Evolutionary conservation across 495 filamentous ascomycete genomes (phyloP).

Genomic region (Xylaria castorea): DNA sequence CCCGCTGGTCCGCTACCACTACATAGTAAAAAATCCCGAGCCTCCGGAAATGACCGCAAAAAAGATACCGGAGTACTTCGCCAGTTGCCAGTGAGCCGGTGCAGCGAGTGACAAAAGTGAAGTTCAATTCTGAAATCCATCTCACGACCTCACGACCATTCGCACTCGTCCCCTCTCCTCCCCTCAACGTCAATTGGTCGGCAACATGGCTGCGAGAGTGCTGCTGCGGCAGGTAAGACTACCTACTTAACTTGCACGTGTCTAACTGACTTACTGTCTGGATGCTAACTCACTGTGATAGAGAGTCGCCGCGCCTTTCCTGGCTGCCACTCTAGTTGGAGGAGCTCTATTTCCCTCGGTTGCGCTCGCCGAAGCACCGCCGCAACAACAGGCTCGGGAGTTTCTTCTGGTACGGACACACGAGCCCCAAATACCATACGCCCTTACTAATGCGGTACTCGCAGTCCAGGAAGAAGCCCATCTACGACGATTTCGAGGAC

Average conservation of each 20-base stretch:
- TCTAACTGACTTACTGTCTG: slow-evolving; percentile 1
- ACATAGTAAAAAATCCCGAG: slow-evolving; percentile 19
- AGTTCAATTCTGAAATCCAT: slow-evolving; percentile 25
- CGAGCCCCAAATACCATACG: slow-evolving; percentile 19
- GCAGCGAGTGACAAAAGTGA: slow-evolving; percentile 9
- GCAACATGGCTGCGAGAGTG: slow-evolving; percentile 60
- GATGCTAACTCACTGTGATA: slow-evolving; percentile 32
- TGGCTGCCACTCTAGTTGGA: slow-evolving; percentile 54
- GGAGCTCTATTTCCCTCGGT: slow-evolving; percentile 52
- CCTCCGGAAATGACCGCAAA: slow-evolving; percentile 33
- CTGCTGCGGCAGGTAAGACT: slow-evolving; percentile 55
- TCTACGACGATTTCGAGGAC: slow-evolving; percentile 77
- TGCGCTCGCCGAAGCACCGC: slow-evolving; percentile 54
- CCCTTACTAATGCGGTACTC: slow-evolving; percentile 26
- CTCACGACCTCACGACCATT: slow-evolving; percentile 23
- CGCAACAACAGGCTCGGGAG: slow-evolving; percentile 36
- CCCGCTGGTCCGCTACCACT: slow-evolving; percentile 14
- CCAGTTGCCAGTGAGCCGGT: slow-evolving; percentile 4
- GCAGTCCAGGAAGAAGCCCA: slow-evolving; percentile 72
- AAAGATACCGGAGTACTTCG: slow-evolving; percentile 20
- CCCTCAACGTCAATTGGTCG: slow-evolving; percentile 48
- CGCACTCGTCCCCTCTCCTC: slow-evolving; percentile 14
- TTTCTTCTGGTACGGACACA: slow-evolving; percentile 13
- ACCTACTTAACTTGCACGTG: too few relatives aligned
- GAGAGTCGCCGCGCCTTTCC: slow-evolving; percentile 55